These are phyloP conservation scores for Lactarius sanguifluus DNA, from an alignment of 768 basidiomycete genomes.

Conservation along the genomic window DNA sequence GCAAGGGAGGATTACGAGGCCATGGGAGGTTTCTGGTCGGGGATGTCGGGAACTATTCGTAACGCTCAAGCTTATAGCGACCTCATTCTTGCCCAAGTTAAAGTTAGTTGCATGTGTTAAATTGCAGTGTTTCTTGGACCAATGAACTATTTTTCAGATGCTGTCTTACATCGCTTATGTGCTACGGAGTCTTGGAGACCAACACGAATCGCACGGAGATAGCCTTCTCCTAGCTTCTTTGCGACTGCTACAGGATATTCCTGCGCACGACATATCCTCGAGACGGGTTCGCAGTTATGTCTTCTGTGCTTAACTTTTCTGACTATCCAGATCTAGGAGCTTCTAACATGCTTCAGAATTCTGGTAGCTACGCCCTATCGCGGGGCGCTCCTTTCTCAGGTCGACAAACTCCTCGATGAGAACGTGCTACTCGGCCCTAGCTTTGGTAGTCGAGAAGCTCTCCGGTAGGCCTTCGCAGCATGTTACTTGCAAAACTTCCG, in stretches of 20 bases:
- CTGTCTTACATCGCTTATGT: constrained; percentile 92
- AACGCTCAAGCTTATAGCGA: constrained; percentile 77
- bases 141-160: constrained; percentile 51
- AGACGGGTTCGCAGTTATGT: constrained; percentile 62
- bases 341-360: constrained; percentile 91
- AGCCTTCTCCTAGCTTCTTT: constrained; percentile 76
- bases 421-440: constrained; percentile 83
- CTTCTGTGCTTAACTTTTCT: constrained; percentile 4
- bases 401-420: constrained; percentile 91
- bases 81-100: constrained; percentile 86
- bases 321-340: constrained; percentile 55
- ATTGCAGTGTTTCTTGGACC: background rate
- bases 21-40: constrained; percentile 79
- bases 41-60: constrained; percentile 73
- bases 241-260: constrained; percentile 92
- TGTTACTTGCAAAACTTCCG: background rate
- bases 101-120: constrained; percentile 48
- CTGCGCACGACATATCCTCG: constrained; percentile 75
- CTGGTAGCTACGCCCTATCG: constrained; percentile 78
- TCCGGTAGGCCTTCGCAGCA: constrained; percentile 53
- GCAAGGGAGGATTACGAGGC: constrained; percentile 78
- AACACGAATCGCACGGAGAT: constrained; percentile 75
- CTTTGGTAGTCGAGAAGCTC: constrained; percentile 79
- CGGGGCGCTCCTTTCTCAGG: constrained; percentile 71
- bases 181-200: constrained; percentile 63